Percentiles rank a stretch among this genome's conserved stretches.
Conservation (phyloP, 1,139 yeast genomes). For the Yamadazyma atlantica region DNA sequence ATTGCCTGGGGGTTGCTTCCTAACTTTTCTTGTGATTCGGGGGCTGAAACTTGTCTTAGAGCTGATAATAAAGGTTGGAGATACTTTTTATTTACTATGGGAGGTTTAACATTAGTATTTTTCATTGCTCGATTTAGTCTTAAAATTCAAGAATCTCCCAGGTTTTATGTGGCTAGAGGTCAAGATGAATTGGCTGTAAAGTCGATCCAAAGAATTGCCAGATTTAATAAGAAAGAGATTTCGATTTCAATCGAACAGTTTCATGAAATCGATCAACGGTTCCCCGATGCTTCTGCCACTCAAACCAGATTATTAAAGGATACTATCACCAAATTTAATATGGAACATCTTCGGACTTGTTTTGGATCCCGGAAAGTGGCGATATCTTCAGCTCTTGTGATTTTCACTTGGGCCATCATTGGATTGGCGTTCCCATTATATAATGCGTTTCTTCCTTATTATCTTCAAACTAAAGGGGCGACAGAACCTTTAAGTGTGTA, state of each 20-base stretch:
- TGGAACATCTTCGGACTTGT: slow-evolving; percentile 34
- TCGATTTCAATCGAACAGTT: slow-evolving; percentile 34
- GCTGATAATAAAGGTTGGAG: slow-evolving; percentile 46
- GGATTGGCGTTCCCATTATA: slow-evolving; percentile 48
- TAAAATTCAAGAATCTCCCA: slow-evolving; percentile 40
- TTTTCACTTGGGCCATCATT: slow-evolving; percentile 42
- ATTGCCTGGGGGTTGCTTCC: slow-evolving; percentile 42
- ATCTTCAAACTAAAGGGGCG: slow-evolving; percentile 37
- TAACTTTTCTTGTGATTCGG: slow-evolving; percentile 35
- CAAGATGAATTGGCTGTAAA: slow-evolving; percentile 36
- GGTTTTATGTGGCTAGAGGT: slow-evolving; percentile 40
- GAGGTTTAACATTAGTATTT: slow-evolving; percentile 40
- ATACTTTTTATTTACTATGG: slow-evolving; percentile 40
- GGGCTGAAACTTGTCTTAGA: slow-evolving; percentile 24
- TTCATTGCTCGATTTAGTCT: slow-evolving; percentile 36
- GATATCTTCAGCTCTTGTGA: slow-evolving; percentile 33
- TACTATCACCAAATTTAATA: slow-evolving; percentile 27
- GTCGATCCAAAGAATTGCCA: slow-evolving; percentile 37
- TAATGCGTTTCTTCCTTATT: slow-evolving; percentile 44
- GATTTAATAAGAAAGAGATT: slow-evolving; percentile 25
- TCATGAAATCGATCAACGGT: slow-evolving; percentile 23
- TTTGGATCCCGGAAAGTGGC: slow-evolving; percentile 36
- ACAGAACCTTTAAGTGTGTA: slow-evolving; percentile 32
- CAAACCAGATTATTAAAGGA: slow-evolving; percentile 23
- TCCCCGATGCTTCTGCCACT: slow-evolving; percentile 11